Evolutionary conservation across 2,329 filamentous ascomycete species (phyloP), one percentile per base, ranked within the genome.

Genomic region (Sclerotinia glacialis): DNA sequence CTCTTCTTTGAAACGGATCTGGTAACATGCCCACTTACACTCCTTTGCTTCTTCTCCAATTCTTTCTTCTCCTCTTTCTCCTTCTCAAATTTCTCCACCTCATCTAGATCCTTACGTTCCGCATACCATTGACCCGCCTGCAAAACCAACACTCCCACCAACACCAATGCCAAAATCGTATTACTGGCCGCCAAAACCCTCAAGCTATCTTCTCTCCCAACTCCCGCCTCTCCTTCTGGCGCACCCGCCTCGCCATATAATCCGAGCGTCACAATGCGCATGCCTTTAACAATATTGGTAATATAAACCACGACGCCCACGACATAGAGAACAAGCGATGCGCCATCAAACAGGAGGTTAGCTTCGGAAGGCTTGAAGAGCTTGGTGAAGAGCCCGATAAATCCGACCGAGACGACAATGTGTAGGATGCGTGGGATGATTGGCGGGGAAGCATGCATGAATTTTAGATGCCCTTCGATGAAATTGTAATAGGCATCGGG

Each of bases 61-160:
- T 72, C 77, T 73, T 78, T 79, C 78, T 83, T 83, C 74, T 80
- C 81, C 68, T 79, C 78, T 66, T 79, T 77, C 70, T 80, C 82
- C 78, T 82, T 79, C 72, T 88, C 85, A 70, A 89, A 83, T 76
- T 86, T 85, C 75, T 86, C 86, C 66, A 85, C 83, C 78, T 97
- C 93, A 77, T 93, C 90, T 75, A 84, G 84, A 79, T 98, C 93
- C 81, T 96, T 96, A 76, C 91, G 85, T 84, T 98, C 93, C 34
- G 95, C 95, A 80, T 99, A 99, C 95, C 94, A 98, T 84, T 98
- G 92, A 14, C 95, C 95, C 26, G 92, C 92, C 85, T 99, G 95
- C 75, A 99, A 80, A 44, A 97, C 91, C 71, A 99, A 78, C 12
- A 99, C 91, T 6, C 95, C 95, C 3, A 98, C 89, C 64, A 99